Conservation (phyloP, 306 rosid species). For the Prinsepia uniflora region DNA sequence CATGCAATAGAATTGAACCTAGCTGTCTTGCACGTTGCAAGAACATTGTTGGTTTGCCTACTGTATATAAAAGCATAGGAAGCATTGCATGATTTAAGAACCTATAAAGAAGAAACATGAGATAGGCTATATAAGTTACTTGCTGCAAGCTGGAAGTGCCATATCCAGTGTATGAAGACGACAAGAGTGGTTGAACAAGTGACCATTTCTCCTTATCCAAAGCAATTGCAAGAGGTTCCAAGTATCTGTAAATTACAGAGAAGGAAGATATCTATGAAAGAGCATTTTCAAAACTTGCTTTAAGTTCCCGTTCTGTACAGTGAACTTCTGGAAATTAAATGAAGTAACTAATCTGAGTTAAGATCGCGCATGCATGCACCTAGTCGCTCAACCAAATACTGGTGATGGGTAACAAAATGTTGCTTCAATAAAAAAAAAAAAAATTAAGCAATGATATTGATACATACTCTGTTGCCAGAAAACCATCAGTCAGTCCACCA, state of each 20-base stretch:
- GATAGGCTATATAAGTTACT: conserved; percentile 38
- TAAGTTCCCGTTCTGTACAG: background rate
- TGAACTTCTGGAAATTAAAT: background rate
- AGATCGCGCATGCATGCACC: conserved; percentile 3
- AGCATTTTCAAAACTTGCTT: background rate
- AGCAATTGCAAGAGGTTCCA: conserved; percentile 97
- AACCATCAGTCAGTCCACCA: conserved; percentile 93
- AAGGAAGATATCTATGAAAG: conserved; percentile 20
- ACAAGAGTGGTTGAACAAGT: conserved; percentile 89
- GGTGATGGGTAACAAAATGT: conserved; percentile 14
- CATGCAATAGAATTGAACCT: background rate
- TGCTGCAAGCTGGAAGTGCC: conserved; percentile 96
- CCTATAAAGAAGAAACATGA: background rate
- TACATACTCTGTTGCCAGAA: conserved; percentile 85
- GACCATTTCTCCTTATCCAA: conserved; percentile 93
- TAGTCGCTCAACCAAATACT: conserved; percentile 8
- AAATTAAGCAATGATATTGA: conserved; percentile 16
- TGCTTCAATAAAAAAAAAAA: background rate
- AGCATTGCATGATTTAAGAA: background rate
- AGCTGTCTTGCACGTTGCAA: background rate
- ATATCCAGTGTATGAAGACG: conserved; percentile 89
- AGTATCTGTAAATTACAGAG: conserved; percentile 51
- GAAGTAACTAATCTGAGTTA: background rate
- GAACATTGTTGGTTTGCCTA: background rate
- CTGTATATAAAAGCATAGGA: background rate